Base-by-base conservation (phyloP, 2,329 filamentous ascomycete genomes). In the Exophiala spinifera region DNA sequence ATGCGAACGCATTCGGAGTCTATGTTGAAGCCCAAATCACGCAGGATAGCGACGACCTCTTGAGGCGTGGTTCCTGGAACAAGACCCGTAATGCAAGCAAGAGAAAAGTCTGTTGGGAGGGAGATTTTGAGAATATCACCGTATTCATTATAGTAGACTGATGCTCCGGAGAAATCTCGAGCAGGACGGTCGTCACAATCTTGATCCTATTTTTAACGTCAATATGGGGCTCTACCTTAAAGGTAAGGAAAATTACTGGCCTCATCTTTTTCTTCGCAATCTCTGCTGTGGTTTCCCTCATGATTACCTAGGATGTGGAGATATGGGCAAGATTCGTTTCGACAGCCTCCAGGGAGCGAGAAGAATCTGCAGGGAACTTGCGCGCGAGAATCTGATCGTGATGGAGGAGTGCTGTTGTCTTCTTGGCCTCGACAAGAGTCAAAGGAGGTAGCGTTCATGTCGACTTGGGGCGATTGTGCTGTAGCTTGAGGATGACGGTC, bases 91-190 rank as follows among this genome's bases (percentile, higher is more conserved):
- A 66, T 62, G 11, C 56, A 60, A 33, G 55, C 59, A 45, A 56
- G 45, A 34, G 64, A 66, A 43, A 65, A 65, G 47, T 66, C 65
- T 20, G 57, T 40, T 7, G 62, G 60, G 34, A 66, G 55, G 19
- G 57, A 59, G n/a, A 66, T 49, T 56, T 65, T 65, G n/a, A 54
- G 23, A n/a, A 64, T 47, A 20, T 64, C 53, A 43, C 57, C 64
- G 14, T 53, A 53, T 11, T 60, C 54, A 43, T 61, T 53, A 49
- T 64, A 66, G 42, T 56, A 53, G 14, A 60, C 60, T 20, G 47
- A 50, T 10, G 64, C 58, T 17, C 64, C 65, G 15, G 25, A 53
- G 19, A 66, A 23, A 25, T 63, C 54, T 46, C 64, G 63, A 50
- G 51, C 59, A 46, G 62, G 61, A 53, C 62, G 44, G 20, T 56